A percentile compares a stretch with the other conserved stretches of the same genome.
Evolutionary conservation across 2,329 filamentous ascomycete species (phyloP).

Genomic region (Aplosporella prunicola): DNA sequence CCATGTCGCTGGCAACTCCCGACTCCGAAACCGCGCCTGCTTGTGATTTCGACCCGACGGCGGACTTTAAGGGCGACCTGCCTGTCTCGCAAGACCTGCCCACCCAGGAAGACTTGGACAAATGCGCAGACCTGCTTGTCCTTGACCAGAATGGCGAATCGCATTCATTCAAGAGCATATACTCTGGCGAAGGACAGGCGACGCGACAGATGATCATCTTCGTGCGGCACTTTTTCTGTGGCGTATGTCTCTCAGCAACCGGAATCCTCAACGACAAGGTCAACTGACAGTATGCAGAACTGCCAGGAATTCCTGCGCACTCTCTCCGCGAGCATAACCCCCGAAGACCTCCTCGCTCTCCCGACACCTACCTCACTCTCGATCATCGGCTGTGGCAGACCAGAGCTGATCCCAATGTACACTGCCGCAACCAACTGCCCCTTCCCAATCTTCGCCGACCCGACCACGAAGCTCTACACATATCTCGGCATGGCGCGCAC

Average conservation of each 20-base stretch:
- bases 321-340: conserved; percentile 49
- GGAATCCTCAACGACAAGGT: not conserved
- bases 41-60: conserved; percentile 16
- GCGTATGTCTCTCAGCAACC: conserved; percentile 47
- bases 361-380: conserved; percentile 51
- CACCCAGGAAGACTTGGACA: conserved; percentile 20
- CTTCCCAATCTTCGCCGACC: conserved; percentile 72
- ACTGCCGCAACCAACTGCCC: conserved; percentile 51
- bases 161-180: conserved; percentile 28
- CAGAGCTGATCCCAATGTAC: conserved; percentile 59
- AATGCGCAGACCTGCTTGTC: conserved; percentile 24
- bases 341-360: conserved; percentile 37
- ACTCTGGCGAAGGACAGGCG: conserved; percentile 25
- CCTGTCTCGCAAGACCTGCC: conserved; percentile 30
- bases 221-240: conserved; percentile 72
- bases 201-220: conserved; percentile 59
- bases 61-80: conserved; percentile 25
- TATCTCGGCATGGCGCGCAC: conserved; percentile 61
- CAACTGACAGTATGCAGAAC: conserved; percentile 39
- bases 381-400: conserved; percentile 64
- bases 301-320: conserved; percentile 66
- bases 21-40: not conserved
- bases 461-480: conserved; percentile 55
- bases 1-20: no score
- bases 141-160: conserved; percentile 27